Percentiles rank a stretch among this genome's conserved stretches.
These are phyloP conservation scores for Gnaphalium uliginosum DNA, from an alignment of 129 eudicot species.

Conservation along the genomic window DNA sequence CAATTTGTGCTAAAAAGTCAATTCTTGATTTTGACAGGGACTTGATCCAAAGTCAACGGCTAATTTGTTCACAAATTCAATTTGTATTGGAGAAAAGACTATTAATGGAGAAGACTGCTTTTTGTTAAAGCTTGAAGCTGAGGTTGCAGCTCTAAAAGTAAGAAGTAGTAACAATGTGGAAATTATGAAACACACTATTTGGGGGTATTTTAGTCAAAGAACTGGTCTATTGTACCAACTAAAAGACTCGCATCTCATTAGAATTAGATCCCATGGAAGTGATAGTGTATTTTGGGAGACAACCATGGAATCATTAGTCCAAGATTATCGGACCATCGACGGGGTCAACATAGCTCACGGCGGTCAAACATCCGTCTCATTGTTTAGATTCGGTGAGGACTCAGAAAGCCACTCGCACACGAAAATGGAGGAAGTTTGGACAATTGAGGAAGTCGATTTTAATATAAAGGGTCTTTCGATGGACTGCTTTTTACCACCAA, in stretches of 20 bases:
- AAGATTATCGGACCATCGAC: constrained; percentile 75
- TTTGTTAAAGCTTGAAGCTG: constrained; percentile 71
- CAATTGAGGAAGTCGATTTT: constrained; percentile 84
- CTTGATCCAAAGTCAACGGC: constrained; percentile 91
- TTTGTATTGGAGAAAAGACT: constrained; percentile 75
- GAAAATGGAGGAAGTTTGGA: constrained; percentile 85
- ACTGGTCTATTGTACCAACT: constrained; percentile 72
- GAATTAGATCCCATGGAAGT: constrained; percentile 55
- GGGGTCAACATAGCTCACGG: constrained; percentile 82
- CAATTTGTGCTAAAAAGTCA: constrained; percentile 24
- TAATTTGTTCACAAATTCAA: constrained; percentile 65
- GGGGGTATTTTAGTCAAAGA: constrained; percentile 91
- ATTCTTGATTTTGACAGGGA: constrained; percentile 56
- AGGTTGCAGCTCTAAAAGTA: constrained; percentile 54
- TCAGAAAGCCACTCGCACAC: constrained; percentile 63
- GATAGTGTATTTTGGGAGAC: constrained; percentile 85
- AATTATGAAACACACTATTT: constrained; percentile 77
- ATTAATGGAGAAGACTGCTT: constrained; percentile 76
- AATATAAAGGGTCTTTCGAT: constrained; percentile 77
- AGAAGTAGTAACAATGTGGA: constrained; percentile 85
- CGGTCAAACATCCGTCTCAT: constrained; percentile 63
- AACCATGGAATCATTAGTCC: constrained; percentile 76
- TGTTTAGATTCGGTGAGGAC: constrained; percentile 73
- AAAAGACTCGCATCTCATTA: constrained; percentile 74
- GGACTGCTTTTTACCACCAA: constrained; percentile 80